Evolutionary conservation across 2,329 filamentous ascomycete genomes (phyloP), one percentile per base, ranked within the genome.

Genomic region (Exserohilum turcica): DNA sequence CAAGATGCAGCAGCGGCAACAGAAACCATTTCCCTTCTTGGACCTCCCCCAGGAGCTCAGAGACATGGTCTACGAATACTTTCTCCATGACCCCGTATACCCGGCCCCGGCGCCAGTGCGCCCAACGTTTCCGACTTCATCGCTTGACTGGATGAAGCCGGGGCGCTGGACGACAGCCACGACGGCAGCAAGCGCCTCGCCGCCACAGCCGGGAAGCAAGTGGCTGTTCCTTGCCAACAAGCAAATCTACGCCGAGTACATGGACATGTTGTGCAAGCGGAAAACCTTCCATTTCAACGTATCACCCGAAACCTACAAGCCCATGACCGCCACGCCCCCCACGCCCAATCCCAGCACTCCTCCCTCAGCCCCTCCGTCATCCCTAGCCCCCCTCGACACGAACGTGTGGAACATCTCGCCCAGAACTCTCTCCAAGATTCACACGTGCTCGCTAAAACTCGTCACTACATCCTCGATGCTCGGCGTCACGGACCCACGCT

Each of bases 391-490:
- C 50, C 28, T 47, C 27, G 42, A 56, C 29, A 43, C 51, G 10
- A 53, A 46, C 6, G 61, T 73, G n/a, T 74, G 72, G 72, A 48
- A 48, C n/a, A 65, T 74, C 3, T 44, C 27, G 12, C 60, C 37
- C 46, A 60, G 0, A n/a, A 55, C 21, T 58, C 60, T 13, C 44
- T 73, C 32, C 43, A 60, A 21, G 35, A 46, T 75, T 8, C 64
- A 63, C 39, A 62, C 63, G 43, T 68, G 64, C 37, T 61, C 66
- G 9, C 59, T 76, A 27, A 62, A 63, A 12, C 65, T 76, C 54
- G 51, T 68, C 43, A 68, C 68, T 10, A 74, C 72, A 1, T 70
- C 68, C 15, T 52, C 51, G 6, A 74, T 75, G 71, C 67, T 76
- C 43, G 72, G 71, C 39, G 66, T 68, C 39, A 50, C 61, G 0